A percentile compares a stretch with the other conserved stretches of the same genome.
phyloP scores from a whole-genome alignment of 2,329 filamentous ascomycete species.

The Fusarium equiseti region DNA sequence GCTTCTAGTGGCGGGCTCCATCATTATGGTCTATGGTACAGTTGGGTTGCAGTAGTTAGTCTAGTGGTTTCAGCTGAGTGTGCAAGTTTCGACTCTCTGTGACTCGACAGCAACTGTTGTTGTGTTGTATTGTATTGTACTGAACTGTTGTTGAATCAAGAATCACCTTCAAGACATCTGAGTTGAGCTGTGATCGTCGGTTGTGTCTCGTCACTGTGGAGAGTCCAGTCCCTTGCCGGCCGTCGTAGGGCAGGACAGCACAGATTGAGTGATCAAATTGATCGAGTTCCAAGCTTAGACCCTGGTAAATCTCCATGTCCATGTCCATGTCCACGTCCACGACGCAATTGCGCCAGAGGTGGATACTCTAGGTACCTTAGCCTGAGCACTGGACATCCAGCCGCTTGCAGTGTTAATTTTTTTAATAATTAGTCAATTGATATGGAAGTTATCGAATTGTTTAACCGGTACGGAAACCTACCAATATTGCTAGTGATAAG shows the following conservation, averaged over 20 bases:
- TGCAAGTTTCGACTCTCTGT: not conserved
- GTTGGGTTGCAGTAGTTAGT: conserved; percentile 36
- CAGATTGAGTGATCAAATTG: conserved; percentile 27
- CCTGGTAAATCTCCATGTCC: conserved; percentile 31
- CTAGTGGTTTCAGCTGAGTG: conserved; percentile 38
- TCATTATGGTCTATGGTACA: conserved; percentile 17
- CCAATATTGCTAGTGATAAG: not conserved
- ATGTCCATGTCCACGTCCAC: conserved; percentile 5
- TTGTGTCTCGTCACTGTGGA: conserved; percentile 35
- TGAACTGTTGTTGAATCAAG: not conserved
- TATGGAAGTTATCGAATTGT: not conserved
- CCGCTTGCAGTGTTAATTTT: conserved; percentile 11
- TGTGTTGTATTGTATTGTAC: not conserved
- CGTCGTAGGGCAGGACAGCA: conserved; percentile 27
- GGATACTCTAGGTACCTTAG: not conserved
- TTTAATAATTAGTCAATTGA: not conserved
- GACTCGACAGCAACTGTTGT: conserved; percentile 1
- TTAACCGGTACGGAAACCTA: not conserved
- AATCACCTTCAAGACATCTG: not conserved
- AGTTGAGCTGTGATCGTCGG: conserved; percentile 25
- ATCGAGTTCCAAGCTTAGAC: conserved; percentile 37
- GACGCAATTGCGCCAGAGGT: conserved; percentile 27
- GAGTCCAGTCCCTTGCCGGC: conserved; percentile 17
- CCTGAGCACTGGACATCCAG: conserved; percentile 8
- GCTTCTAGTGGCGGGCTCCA: conserved; percentile 5